Evolutionary conservation across 768 basidiomycete species (phyloP), one percentile per base, ranked within the genome.

Genomic region (Podaxis sp.): DNA sequence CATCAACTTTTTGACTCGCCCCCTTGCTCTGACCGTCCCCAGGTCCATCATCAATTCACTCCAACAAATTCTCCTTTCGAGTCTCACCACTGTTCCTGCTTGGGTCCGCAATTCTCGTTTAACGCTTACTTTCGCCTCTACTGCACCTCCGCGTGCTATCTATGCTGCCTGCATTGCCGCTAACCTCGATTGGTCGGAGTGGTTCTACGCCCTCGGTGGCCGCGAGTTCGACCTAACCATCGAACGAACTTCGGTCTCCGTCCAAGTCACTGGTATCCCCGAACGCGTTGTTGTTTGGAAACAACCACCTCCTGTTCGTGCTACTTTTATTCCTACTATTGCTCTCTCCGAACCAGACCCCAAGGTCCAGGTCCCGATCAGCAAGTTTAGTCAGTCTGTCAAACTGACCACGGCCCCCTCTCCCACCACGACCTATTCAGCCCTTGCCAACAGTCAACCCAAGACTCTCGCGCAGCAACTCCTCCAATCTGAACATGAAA

Each of bases 1-100:
- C 37, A 68, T 76, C 61, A 66, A 64, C 52, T 79, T 79, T 68
- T 66, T 80, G 29, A 77, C 76, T 3, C 71, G 74, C 11, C 77
- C 79, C 27, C 69, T 80, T 41, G 52, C 74, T 43, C 59, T 72
- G 24, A 66, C 69, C 41, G 65, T 72, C 55, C 38, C 72, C 19
- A 57, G 71, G 4, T 55, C 64, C 37, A 68, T 67, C 56, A 64
- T 76, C 61, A 43, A 65, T 17, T 62, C 67, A 40, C 62, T 78
- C 36, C 69, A 73, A 61, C 51, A 67, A 27, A 67, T 78, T 50
- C 70, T 79, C 54, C 72, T 73, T 59, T 67, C 73, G 24, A 72
- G 74, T 51, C 70, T 77, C 61, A 64, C 66, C 19, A 66, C 69
- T 24, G 66, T 58, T 63, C 68, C 64, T 60, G 66, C 51, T 33